These are phyloP conservation scores for Blastobotrys peoriensis DNA, from an alignment of 805 yeast species.

Conservation along the genomic window DNA sequence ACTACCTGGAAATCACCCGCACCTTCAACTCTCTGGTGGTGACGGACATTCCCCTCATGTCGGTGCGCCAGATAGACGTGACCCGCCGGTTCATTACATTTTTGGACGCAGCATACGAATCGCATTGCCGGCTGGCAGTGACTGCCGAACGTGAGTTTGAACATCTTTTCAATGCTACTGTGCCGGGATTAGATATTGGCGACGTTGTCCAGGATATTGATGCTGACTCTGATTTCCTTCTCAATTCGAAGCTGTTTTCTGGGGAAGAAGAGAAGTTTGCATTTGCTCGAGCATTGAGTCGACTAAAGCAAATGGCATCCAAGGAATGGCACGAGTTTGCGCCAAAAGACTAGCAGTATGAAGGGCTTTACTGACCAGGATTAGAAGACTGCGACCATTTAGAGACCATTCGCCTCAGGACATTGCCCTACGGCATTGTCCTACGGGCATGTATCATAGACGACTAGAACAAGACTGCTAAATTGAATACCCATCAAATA, in stretches of 20 bases:
- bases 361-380: no score
- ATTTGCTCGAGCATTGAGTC: slow-evolving; percentile 87
- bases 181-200: slow-evolving; percentile 37
- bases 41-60: slow-evolving; percentile 85
- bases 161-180: slow-evolving; percentile 69
- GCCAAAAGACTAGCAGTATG: not conserved
- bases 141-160: slow-evolving; percentile 83
- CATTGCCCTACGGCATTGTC: slow-evolving; percentile 13
- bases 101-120: slow-evolving; percentile 91
- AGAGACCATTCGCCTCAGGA: no score
- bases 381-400: no score
- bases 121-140: slow-evolving; percentile 79
- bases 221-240: slow-evolving; percentile 53
- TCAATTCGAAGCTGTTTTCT: slow-evolving; percentile 44
- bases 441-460: no score
- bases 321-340: slow-evolving; percentile 59
- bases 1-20: slow-evolving; percentile 76
- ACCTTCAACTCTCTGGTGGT: slow-evolving; percentile 73
- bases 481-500: no score
- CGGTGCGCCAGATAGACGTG: slow-evolving; percentile 71
- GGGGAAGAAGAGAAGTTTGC: slow-evolving; percentile 96
- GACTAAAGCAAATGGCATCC: slow-evolving; percentile 90
- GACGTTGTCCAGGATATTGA: slow-evolving; percentile 66
- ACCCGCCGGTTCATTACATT: slow-evolving; percentile 91
- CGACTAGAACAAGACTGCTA: no score